These are phyloP conservation scores for Fonsecaea multimorphosa DNA, from an alignment of 2,329 filamentous ascomycete genomes.

Conservation along the genomic window DNA sequence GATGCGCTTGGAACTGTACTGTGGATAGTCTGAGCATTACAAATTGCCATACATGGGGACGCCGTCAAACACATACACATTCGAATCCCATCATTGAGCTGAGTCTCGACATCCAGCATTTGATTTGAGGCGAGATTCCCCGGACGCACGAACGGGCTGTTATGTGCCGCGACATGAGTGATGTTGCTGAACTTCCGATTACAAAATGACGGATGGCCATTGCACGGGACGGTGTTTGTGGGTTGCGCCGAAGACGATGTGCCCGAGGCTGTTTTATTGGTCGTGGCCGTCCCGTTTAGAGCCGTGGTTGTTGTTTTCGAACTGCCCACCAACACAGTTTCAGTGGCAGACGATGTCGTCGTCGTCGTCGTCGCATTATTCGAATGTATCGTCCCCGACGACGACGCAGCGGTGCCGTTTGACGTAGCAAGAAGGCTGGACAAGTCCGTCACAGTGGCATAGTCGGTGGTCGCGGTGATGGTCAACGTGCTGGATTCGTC, in stretches of 20 bases:
- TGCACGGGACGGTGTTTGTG: conserved; percentile 79
- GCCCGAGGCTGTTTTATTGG: conserved; percentile 55
- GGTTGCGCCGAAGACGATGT: conserved; percentile 54
- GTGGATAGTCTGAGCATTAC: conserved; percentile 9
- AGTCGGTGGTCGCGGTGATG: conserved; percentile 40
- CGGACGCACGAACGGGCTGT: conserved; percentile 74
- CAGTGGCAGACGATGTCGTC: conserved; percentile 44
- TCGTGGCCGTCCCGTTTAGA: conserved; percentile 56
- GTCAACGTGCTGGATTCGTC: conserved; percentile 40
- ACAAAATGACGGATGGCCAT: conserved; percentile 79
- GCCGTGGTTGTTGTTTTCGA: conserved; percentile 46
- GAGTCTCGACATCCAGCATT: conserved; percentile 67
- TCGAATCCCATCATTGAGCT: conserved; percentile 75
- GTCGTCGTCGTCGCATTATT: conserved; percentile 41
- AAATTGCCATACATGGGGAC: neutral
- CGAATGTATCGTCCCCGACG: conserved; percentile 33
- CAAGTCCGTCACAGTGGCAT: conserved; percentile 36
- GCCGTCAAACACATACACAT: conserved; percentile 55
- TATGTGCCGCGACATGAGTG: conserved; percentile 78
- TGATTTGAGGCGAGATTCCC: conserved; percentile 81
- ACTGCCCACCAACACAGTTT: conserved; percentile 48
- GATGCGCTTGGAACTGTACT: conserved; percentile 68
- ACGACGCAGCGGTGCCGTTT: conserved; percentile 28
- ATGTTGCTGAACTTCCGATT: conserved; percentile 78
- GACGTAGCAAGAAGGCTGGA: conserved; percentile 34